Evolutionary conservation across 2,329 filamentous ascomycete species (phyloP).

Genomic region (Epichloe baconii): DNA sequence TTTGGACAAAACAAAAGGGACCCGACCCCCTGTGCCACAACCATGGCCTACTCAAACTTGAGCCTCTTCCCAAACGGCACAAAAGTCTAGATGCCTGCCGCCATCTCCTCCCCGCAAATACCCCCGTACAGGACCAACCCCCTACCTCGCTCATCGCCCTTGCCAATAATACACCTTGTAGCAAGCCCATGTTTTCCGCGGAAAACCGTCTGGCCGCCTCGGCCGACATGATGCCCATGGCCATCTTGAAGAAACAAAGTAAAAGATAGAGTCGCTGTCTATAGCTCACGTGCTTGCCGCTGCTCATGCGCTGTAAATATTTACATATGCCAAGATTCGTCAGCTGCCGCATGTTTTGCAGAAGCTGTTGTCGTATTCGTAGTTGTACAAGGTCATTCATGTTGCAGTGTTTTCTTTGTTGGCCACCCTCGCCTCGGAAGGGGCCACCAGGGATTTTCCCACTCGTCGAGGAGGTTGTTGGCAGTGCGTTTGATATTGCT

Average conservation of each 20-base stretch:
- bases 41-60: neutral
- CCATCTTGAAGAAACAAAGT: neutral
- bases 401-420: constrained; percentile 20
- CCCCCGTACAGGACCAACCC: neutral
- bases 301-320: neutral
- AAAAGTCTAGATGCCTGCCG: neutral
- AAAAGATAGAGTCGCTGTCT: neutral
- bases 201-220: neutral
- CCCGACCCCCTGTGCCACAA: no score
- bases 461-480: constrained; percentile 78
- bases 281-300: neutral
- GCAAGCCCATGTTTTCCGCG: neutral
- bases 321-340: neutral
- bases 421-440: constrained; percentile 7
- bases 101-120: neutral
- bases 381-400: neutral
- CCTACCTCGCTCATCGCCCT: neutral
- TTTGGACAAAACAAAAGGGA: neutral
- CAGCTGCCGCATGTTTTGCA: neutral
- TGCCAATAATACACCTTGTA: neutral
- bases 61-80: neutral
- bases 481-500: constrained; percentile 71
- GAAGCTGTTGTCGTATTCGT: constrained; percentile 7
- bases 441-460: constrained; percentile 48
- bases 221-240: neutral